Evolutionary conservation across 352 stramenopile species (phyloP), one percentile per base, ranked within the genome.

Genomic region (Aphanomyces euteiches): DNA sequence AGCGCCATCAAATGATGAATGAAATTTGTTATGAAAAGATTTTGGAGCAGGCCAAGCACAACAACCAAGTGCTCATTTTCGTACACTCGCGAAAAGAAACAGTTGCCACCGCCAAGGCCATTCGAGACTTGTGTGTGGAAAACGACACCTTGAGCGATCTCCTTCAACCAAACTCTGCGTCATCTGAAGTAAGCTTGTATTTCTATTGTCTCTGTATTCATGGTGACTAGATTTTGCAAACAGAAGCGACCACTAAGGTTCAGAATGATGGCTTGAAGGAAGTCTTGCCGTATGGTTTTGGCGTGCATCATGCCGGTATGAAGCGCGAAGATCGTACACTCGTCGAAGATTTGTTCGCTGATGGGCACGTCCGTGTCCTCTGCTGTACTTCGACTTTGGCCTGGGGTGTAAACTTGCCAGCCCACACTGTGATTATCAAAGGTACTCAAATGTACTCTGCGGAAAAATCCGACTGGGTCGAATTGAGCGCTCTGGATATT

Each of bases 371-470:
- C 69, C 90, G 93, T 72, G 97, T 99, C 5, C 78, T 99, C 19
- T 95, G 98, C 60, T 99, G 91, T 53, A 99, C 98, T 6, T 97
- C 97, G 40, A 99, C 98, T 40, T 82, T 99, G 15, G 98, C 98
- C 1, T 99, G 98, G 98, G 98, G 98, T 79, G 97, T 99, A 21
- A 99, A 99, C 78, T 79, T 99, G 56, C 98, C 98, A 5, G 97
- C 97, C 0, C 97, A 99, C 80, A 99, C 97, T 5, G 98, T 99
- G 15, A 99, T 99, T 72, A 99, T 99, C 76, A 99, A 99, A 81
- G 98, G 98, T n/a, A 99, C 98, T 37, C 97, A 99, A 76, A 98
- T 99, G 73, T 99, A 99, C 83, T 98, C 98, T 72, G 97, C 97
- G 4, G 95, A 98, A 59, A 96, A 98, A 71, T 96, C 97, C 17